Base-by-base conservation (phyloP, 257 asterid genomes). In the Gynochthodes officinalis region DNA sequence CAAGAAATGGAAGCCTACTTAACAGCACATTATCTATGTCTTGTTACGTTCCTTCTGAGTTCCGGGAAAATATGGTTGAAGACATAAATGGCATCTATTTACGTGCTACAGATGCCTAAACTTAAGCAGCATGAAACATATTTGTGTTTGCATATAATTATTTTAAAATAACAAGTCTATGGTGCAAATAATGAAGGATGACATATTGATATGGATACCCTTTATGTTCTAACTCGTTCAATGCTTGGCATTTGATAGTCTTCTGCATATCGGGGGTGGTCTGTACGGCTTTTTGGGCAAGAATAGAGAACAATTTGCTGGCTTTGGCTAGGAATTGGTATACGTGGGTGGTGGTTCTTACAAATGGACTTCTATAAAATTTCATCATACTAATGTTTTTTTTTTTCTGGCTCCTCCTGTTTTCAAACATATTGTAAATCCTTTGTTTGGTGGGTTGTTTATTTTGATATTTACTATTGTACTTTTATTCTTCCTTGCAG, bases 401-500 rank as follows among this genome's bases (percentile, higher is more conserved):
- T 7, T 37, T 37, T 37, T 37, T 37, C 42, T 37, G 42, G 3
- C 6, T 61, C 1, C 46, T 61, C 19, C 8, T 62, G 35, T 62
- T 62, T 21, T 23, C 15, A 9, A 28, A 40, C 21, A 23, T 37
- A 19, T 16, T 16, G 10, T 40, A 4, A 9, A 39, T 21, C 27
- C 40, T 21, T 7, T 62, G 48, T 62, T 39, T n/a, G 7, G 27
- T 39, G 16, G 30, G 49, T 39, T 18, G 23, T 35, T 5, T 37
- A 21, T 21, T 3, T 39, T 62, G 67, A 32, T 37, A 64, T 40
- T 64, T n/a, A 39, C 8, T 25, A 64, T 42, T 75, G 55, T 12
- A 44, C 70, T 68, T 39, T 39, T 37, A 30, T 46, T 69, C 69
- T 76, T 70, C 60, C 50, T 76, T 86, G 88, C 97, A 91, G 97